Evolutionary conservation across 106 monocot genomes (phyloP).

Genomic region (Chionographis japonica): DNA sequence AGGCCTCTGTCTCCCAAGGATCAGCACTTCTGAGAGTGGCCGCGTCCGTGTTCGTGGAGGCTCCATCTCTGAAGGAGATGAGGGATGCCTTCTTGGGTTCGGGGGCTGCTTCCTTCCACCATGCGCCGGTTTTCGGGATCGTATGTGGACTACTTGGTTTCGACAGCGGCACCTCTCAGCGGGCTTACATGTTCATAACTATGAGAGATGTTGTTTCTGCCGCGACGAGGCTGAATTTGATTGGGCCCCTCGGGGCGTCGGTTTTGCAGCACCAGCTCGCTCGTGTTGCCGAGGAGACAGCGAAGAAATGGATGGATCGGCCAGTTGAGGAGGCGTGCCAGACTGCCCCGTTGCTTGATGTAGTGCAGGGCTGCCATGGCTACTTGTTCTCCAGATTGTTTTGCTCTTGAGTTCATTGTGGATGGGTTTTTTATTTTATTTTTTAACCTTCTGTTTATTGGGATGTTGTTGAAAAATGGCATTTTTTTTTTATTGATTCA

Average conservation of each 20-base stretch:
- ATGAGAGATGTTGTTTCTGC: constrained; percentile 84
- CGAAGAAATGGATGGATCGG: constrained; percentile 79
- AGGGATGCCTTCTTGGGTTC: constrained; percentile 36
- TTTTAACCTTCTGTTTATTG: too few relatives aligned
- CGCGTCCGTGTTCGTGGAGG: constrained; percentile 64
- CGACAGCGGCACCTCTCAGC: constrained; percentile 55
- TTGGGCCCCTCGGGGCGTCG: constrained; percentile 82
- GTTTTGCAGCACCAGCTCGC: constrained; percentile 75
- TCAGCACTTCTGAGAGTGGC: constrained; percentile 83
- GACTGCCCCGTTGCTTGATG: constrained; percentile 73
- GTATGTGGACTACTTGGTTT: constrained; percentile 70
- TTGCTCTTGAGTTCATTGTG: constrained; percentile 46
- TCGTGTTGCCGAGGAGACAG: constrained; percentile 42
- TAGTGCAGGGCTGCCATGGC: constrained; percentile 76
- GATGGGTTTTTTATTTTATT: too few relatives aligned
- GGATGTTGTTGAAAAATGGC: too few relatives aligned
- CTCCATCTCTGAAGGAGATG: constrained; percentile 46
- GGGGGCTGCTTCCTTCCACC: constrained; percentile 50
- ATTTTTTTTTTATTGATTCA: too few relatives aligned
- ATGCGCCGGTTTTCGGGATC: constrained; percentile 85
- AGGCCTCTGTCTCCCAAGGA: constrained; percentile 81
- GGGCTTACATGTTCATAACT: constrained; percentile 73
- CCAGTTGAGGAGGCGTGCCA: constrained; percentile 69
- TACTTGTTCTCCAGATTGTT: constrained; percentile 85
- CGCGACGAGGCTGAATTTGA: constrained; percentile 82